These are phyloP conservation scores for Naematelia aurantialba DNA, from an alignment of 768 basidiomycete species.

Conservation along the genomic window DNA sequence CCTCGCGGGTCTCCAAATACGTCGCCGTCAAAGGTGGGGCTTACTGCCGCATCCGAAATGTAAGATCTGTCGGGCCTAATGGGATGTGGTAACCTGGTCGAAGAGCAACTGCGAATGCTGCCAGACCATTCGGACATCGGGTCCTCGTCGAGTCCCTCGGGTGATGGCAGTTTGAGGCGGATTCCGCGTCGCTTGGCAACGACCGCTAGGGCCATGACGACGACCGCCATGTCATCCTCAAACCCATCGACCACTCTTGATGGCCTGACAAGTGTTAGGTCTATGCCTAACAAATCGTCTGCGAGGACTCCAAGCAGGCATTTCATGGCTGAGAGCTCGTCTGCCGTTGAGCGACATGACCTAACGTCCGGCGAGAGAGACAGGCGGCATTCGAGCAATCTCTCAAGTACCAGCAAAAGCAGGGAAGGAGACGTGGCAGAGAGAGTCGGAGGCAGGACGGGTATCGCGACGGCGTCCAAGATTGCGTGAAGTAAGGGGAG, in stretches of 20 bases:
- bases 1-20: slow-evolving; percentile 7
- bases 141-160: slow-evolving; percentile 5
- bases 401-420: slow-evolving; percentile 20
- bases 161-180: neutral
- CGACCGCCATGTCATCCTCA: slow-evolving; percentile 16
- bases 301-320: slow-evolving; percentile 25
- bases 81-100: slow-evolving; percentile 5
- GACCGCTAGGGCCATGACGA: slow-evolving; percentile 28
- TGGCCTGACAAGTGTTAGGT: slow-evolving; percentile 24
- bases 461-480: slow-evolving; percentile 13
- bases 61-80: slow-evolving; percentile 12
- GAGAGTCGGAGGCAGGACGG: slow-evolving; percentile 18
- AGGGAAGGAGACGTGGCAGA: slow-evolving; percentile 15
- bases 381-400: slow-evolving; percentile 9
- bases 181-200: slow-evolving; percentile 25
- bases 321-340: slow-evolving; percentile 22
- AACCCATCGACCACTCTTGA: slow-evolving; percentile 11
- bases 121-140: slow-evolving; percentile 1
- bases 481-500: slow-evolving; percentile 14
- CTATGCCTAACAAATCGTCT: slow-evolving; percentile 23
- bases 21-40: neutral
- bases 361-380: slow-evolving; percentile 9
- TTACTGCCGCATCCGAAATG: neutral
- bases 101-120: neutral
- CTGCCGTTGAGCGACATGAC: slow-evolving; percentile 7